Conservation (phyloP, 2,329 filamentous ascomycete genomes). For the Emmonsiellopsis sp. region DNA sequence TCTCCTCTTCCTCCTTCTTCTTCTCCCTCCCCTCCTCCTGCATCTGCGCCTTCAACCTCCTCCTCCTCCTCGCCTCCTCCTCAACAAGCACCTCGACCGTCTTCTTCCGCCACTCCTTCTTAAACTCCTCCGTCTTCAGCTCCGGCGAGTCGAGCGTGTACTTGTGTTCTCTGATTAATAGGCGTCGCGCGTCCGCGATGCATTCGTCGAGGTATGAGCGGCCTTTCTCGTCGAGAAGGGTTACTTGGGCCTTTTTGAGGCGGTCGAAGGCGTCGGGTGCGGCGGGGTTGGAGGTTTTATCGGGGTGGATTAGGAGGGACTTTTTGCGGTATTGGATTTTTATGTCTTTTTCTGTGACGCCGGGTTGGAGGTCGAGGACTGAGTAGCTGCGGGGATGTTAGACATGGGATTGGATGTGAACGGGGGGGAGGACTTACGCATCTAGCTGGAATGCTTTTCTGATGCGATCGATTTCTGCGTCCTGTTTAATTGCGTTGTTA, state of each 20-base stretch:
- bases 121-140: conserved; percentile 70
- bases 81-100: conserved; percentile 83
- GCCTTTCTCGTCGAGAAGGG: conserved; percentile 89
- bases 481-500: conserved; percentile 42
- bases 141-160: conserved; percentile 85
- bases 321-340: conserved; percentile 91
- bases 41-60: conserved; percentile 88
- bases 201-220: conserved; percentile 82
- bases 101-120: conserved; percentile 81
- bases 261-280: conserved; percentile 95
- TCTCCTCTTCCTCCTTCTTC: conserved; percentile 74
- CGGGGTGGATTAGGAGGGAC: conserved; percentile 96
- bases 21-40: conserved; percentile 91
- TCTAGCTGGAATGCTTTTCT: conserved; percentile 78
- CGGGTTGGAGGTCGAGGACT: conserved; percentile 89
- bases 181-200: conserved; percentile 90
- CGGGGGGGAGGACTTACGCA: conserved; percentile 40
- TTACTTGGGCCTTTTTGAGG: conserved; percentile 85
- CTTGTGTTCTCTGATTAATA: conserved; percentile 89
- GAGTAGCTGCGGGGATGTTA: conserved; percentile 57
- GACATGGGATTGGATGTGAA: not conserved
- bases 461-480: conserved; percentile 93
- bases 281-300: conserved; percentile 85
- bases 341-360: conserved; percentile 92
- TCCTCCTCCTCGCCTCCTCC: conserved; percentile 73